phyloP scores from a whole-genome alignment of 495 filamentous ascomycete species.

The Aspergillus sparsus region DNA sequence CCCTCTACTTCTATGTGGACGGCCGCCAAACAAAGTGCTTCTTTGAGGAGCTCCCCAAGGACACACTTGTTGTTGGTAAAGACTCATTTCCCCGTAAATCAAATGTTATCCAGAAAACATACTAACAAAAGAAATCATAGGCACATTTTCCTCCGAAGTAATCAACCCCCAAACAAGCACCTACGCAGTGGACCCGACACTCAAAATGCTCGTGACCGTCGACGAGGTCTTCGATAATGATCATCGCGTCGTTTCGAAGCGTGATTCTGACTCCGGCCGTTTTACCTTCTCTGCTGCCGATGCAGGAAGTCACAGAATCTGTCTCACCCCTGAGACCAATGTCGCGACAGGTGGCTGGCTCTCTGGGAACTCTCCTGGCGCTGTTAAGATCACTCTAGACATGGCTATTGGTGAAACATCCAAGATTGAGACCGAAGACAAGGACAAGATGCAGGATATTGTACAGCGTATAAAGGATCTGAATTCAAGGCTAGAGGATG shows the following conservation, averaged over 20 bases:
- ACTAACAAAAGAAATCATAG: constrained; percentile 35
- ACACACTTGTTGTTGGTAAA: constrained; percentile 90
- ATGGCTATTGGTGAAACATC: constrained; percentile 94
- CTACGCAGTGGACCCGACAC: constrained; percentile 68
- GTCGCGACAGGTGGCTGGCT: constrained; percentile 68
- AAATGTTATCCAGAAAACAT: neutral
- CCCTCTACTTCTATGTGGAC: constrained; percentile 96
- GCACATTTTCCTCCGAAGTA: constrained; percentile 82
- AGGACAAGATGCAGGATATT: constrained; percentile 90
- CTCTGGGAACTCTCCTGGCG: constrained; percentile 63
- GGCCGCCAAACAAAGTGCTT: constrained; percentile 74
- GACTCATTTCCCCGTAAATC: constrained; percentile 1
- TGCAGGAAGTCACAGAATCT: constrained; percentile 89
- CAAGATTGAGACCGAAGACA: constrained; percentile 91
- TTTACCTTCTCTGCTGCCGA: constrained; percentile 98
- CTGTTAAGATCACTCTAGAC: constrained; percentile 82
- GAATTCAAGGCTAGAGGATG: constrained; percentile 84
- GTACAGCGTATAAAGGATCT: constrained; percentile 87
- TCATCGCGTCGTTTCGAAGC: constrained; percentile 89
- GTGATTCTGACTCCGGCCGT: constrained; percentile 70
- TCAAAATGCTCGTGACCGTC: constrained; percentile 87
- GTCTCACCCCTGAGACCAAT: constrained; percentile 78
- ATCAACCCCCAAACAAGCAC: constrained; percentile 62
- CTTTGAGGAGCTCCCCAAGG: constrained; percentile 97
- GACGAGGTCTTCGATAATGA: constrained; percentile 98